phyloP scores from a whole-genome alignment of 768 basidiomycete species.

The Saitozyma podzolica region DNA sequence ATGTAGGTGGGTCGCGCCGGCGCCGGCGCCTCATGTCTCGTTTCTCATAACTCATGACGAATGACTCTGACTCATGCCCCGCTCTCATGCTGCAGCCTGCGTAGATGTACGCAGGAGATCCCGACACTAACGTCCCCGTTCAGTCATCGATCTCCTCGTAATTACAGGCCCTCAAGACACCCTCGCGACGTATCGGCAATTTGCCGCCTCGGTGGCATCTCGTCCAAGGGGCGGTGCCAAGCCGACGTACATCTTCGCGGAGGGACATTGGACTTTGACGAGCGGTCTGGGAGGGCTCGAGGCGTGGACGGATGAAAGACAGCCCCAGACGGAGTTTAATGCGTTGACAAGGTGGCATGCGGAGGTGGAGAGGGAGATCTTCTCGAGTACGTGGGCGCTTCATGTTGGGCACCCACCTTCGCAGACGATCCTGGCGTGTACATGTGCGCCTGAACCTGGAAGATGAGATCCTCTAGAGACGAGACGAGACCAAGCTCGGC shows the following conservation, averaged over 20 bases:
- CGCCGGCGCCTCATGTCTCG: constrained; percentile 1
- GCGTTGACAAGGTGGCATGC: background rate
- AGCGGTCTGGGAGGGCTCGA: constrained; percentile 47
- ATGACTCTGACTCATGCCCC: background rate
- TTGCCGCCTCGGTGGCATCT: constrained; percentile 8
- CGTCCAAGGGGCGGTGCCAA: constrained; percentile 48
- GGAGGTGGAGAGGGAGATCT: constrained; percentile 3
- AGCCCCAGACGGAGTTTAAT: constrained; percentile 10
- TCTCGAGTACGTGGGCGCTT: background rate
- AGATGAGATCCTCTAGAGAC: constrained; percentile 22
- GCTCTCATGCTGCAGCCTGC: too few relatives aligned
- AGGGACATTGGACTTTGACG: constrained; percentile 57
- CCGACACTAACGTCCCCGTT: too few relatives aligned
- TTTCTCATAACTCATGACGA: background rate
- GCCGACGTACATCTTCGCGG: constrained; percentile 57
- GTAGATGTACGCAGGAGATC: too few relatives aligned
- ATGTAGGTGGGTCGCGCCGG: constrained; percentile 15
- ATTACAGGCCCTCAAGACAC: constrained; percentile 42
- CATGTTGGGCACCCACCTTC: background rate
- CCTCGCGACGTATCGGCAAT: constrained; percentile 15
- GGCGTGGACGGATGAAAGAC: constrained; percentile 33
- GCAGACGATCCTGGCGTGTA: too few relatives aligned
- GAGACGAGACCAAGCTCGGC: background rate
- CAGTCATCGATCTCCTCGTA: constrained; percentile 38
- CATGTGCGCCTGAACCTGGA: constrained; percentile 21